Evolutionary conservation across 345 rosid genomes (phyloP).

Genomic region (Camelina sativa): DNA sequence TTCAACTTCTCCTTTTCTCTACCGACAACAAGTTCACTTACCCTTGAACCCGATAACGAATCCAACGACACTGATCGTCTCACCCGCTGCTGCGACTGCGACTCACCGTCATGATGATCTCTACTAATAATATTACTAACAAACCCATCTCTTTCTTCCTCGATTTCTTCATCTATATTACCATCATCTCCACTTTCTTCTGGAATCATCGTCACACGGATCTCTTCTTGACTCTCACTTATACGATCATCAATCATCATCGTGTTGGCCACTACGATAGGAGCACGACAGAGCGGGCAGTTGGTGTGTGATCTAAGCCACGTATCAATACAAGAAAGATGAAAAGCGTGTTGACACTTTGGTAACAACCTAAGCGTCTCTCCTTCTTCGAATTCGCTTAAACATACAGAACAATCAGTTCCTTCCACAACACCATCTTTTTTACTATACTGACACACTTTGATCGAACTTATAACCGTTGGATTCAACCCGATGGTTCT

Average conservation of each 20-base stretch:
- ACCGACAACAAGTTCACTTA: slow-evolving; percentile 42
- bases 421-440: slow-evolving; percentile 65
- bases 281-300: slow-evolving; percentile 71
- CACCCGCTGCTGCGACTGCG: slow-evolving; percentile 46
- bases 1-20: slow-evolving; percentile 41
- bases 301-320: slow-evolving; percentile 77
- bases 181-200: slow-evolving; percentile 38
- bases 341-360: slow-evolving; percentile 82
- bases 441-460: slow-evolving; percentile 54
- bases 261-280: slow-evolving; percentile 40
- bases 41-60: slow-evolving; percentile 58
- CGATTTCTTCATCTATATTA: slow-evolving; percentile 35
- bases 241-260: slow-evolving; percentile 16
- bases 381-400: slow-evolving; percentile 71
- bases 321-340: slow-evolving; percentile 69
- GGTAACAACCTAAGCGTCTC: slow-evolving; percentile 68
- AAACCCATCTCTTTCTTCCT: slow-evolving; percentile 38
- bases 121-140: slow-evolving; percentile 28
- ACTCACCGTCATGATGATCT: slow-evolving; percentile 15
- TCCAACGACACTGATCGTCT: slow-evolving; percentile 80
- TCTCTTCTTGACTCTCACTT: slow-evolving; percentile 33
- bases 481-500: slow-evolving; percentile 64
- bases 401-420: slow-evolving; percentile 79
- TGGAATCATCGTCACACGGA: slow-evolving; percentile 17
- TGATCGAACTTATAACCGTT: slow-evolving; percentile 58